Evolutionary conservation across 805 yeast species (phyloP).

Genomic region (Gaillardinia entomophila): DNA sequence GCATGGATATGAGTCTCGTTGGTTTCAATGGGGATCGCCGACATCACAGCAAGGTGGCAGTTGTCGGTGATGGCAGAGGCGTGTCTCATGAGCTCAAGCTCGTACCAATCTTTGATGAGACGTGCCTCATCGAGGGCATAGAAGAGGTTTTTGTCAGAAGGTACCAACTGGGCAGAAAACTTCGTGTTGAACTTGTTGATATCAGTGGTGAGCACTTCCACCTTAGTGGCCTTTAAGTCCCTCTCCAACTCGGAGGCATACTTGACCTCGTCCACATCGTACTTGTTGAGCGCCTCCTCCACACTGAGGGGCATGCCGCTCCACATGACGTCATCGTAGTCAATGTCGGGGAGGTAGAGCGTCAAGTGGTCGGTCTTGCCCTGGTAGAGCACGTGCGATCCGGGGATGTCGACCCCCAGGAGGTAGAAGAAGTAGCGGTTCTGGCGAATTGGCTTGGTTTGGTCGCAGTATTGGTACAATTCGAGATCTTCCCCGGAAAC

Average conservation of each 20-base stretch:
- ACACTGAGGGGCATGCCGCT: conserved; percentile 75
- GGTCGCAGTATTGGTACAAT: conserved; percentile 73
- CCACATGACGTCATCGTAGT: conserved; percentile 93
- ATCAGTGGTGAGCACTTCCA: conserved; percentile 48
- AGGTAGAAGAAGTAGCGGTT: conserved; percentile 86
- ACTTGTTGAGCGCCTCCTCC: conserved; percentile 59
- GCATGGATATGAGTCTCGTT: conserved; percentile 94
- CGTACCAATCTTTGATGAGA: conserved; percentile 77
- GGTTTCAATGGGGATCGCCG: conserved; percentile 79
- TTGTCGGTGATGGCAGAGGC: conserved; percentile 85
- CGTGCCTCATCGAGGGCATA: conserved; percentile 86
- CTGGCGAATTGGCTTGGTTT: conserved; percentile 73
- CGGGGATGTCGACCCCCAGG: conserved; percentile 78
- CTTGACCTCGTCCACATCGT: conserved; percentile 78
- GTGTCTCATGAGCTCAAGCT: conserved; percentile 66
- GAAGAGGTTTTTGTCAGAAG: conserved; percentile 42
- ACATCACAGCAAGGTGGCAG: conserved; percentile 88
- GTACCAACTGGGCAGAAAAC: conserved; percentile 31
- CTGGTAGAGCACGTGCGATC: conserved; percentile 61
- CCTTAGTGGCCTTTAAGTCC: conserved; percentile 20
- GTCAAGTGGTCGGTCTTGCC: conserved; percentile 50
- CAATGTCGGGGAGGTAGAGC: conserved; percentile 77
- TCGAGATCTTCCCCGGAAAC: conserved; percentile 57
- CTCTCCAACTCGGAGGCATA: conserved; percentile 48
- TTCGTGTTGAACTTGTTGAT: conserved; percentile 39